Conservation (phyloP, 352 stramenopile species). For the Pseudoperonospora humuli region DNA sequence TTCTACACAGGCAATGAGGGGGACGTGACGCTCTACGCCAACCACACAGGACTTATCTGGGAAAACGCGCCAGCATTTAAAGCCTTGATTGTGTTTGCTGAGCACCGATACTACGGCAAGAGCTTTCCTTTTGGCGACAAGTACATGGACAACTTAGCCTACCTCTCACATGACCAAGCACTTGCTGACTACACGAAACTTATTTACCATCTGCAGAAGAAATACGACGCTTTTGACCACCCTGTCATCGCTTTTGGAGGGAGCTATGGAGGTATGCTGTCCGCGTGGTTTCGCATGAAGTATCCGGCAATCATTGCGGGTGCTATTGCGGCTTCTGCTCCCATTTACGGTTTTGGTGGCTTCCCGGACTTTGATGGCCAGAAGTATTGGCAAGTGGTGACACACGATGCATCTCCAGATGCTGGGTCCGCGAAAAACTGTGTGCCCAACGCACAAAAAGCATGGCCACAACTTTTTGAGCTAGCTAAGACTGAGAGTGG, state of each 20-base stretch:
- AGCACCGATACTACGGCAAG: constrained; percentile 94
- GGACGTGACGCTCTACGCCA: constrained; percentile 91
- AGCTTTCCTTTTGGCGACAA: constrained; percentile 72
- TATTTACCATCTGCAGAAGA: constrained; percentile 75
- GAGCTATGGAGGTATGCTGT: constrained; percentile 94
- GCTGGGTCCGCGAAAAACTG: constrained; percentile 72
- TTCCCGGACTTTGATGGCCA: constrained; percentile 53
- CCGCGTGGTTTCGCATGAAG: constrained; percentile 92
- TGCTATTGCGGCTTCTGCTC: constrained; percentile 90
- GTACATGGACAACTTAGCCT: constrained; percentile 70
- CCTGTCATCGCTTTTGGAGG: constrained; percentile 92
- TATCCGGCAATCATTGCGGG: constrained; percentile 89
- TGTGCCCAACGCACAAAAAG: constrained; percentile 71
- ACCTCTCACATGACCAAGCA: constrained; percentile 87
- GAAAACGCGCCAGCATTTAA: constrained; percentile 86
- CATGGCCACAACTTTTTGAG: constrained; percentile 72
- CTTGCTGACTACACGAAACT: constrained; percentile 90
- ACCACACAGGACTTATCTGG: constrained; percentile 93
- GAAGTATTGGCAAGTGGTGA: constrained; percentile 83
- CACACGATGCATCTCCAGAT: constrained; percentile 53
- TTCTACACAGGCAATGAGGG: constrained; percentile 94
- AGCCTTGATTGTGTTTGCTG: constrained; percentile 90
- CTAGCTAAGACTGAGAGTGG: constrained; percentile 53
- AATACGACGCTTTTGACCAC: constrained; percentile 60
- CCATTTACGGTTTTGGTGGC: constrained; percentile 87